These are phyloP conservation scores for Obelidium mucronatum DNA, from an alignment of 192 early-diverging fungal species.

Conservation along the genomic window DNA sequence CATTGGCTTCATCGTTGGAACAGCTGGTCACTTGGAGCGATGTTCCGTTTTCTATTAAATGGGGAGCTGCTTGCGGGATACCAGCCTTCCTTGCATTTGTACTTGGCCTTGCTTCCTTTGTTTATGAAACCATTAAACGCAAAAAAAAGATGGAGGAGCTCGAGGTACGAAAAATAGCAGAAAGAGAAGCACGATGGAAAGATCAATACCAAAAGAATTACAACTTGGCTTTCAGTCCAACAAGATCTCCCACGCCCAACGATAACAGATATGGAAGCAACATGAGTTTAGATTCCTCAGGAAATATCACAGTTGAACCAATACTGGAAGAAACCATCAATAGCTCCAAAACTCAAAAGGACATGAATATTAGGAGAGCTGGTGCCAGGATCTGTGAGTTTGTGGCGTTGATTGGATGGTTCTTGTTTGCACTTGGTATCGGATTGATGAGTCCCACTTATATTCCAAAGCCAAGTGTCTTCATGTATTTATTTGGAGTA, in stretches of 20 bases:
- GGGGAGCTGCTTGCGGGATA: constrained; percentile 20
- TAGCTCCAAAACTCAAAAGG: not conserved
- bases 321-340: not conserved
- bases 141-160: not conserved
- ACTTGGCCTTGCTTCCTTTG: constrained; percentile 6
- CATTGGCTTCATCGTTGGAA: not conserved
- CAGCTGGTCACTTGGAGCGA: not conserved
- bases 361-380: constrained; percentile 4
- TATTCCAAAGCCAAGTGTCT: not conserved
- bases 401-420: constrained; percentile 29
- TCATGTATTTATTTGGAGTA: constrained; percentile 25
- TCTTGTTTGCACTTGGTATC: constrained; percentile 25
- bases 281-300: not conserved
- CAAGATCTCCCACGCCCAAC: not conserved
- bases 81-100: constrained; percentile 13
- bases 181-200: constrained; percentile 7
- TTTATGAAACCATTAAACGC: not conserved
- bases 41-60: constrained; percentile 24
- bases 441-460: not conserved
- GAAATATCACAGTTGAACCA: not conserved
- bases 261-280: not conserved
- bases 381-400: constrained; percentile 8
- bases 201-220: not conserved
- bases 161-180: not conserved
- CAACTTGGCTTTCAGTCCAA: not conserved